Percentiles rank a stretch among this genome's conserved stretches.
Evolutionary conservation across 441 rosid genomes (phyloP).

Genomic region (Croton laevigatus): DNA sequence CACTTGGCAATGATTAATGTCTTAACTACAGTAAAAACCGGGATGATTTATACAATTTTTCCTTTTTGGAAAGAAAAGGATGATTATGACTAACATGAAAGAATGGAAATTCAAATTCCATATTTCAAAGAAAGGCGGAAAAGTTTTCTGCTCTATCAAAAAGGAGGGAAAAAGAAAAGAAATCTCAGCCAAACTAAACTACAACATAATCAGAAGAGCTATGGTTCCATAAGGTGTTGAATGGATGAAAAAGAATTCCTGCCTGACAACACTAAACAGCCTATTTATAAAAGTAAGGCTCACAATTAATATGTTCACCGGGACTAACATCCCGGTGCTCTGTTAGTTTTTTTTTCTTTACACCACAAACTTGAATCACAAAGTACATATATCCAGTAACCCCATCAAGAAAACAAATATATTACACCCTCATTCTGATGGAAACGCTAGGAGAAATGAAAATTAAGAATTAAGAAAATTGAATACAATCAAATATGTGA

Average conservation of each 20-base stretch:
- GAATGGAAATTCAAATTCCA: neutral
- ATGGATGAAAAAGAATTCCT: neutral
- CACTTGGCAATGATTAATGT: too few species aligned
- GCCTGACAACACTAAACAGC: conserved; percentile 7
- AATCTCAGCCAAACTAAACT: too few species aligned
- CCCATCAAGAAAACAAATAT: conserved; percentile 5
- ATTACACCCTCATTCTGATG: conserved; percentile 12
- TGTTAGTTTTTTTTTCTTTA: conserved; percentile 11
- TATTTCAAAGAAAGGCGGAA: neutral
- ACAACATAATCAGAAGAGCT: neutral
- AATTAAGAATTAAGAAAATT: neutral
- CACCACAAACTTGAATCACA: conserved; percentile 25
- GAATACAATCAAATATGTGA: conserved; percentile 1
- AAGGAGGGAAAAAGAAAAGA: neutral
- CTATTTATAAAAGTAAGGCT: conserved; percentile 11
- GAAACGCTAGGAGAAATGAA: neutral
- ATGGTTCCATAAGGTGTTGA: neutral
- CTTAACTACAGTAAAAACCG: too few species aligned
- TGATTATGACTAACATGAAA: neutral
- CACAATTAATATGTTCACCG: conserved; percentile 21
- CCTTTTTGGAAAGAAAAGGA: too few species aligned
- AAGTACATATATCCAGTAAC: conserved; percentile 9
- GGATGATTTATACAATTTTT: too few species aligned
- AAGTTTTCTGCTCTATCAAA: neutral
- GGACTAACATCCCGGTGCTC: conserved; percentile 20